Evolutionary conservation across 495 filamentous ascomycete species (phyloP), one percentile per base, ranked within the genome.

Genomic region (Penicillium simplicissimum): DNA sequence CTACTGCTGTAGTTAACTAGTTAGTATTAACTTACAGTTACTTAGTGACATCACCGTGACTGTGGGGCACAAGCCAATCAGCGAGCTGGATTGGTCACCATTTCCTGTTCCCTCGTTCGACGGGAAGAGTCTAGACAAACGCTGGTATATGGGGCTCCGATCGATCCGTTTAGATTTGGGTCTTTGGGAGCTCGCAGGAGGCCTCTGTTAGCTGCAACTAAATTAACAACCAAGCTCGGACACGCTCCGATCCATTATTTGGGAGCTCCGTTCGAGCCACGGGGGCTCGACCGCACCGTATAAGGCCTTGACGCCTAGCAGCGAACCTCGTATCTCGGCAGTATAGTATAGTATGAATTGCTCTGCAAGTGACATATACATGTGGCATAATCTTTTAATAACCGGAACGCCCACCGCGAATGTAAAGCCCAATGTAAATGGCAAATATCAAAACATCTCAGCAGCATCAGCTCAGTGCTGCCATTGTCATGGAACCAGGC

Each of bases 341-440:
- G 23, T 48, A 48, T 25, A 28, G 28, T 36, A 43, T 55, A 55
- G 35, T 49, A 28, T 60, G 36, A 38, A 61, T 62, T 65, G 33
- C 25, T 52, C 36, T 60, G 21, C 57, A 66, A 57, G 45, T 54
- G 52, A 21, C 60, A 66, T 68, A 55, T 71, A 71, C 67, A 67
- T 67, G 51, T 57, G 52, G 40, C 59, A 66, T 58, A 49, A 61
- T 51, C 48, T 49, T 61, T 63, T 63, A 56, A 31, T 31, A 57
- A 56, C 69, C 69, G 64, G 69, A 72, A 72, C 69, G 69, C 69
- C 69, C 57, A 62, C 59, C 63, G 62, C 59, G 57, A 55, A 68
- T 67, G 64, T 65, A 63, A 62, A 45, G 56, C 61, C 64, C 53
- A 54, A 59, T 37, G 42, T 47, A 49, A 42, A 55, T 55, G 34